Evolutionary conservation across 345 rosid genomes (phyloP), one percentile per base, ranked within the genome.

Genomic region (Bruguiera parviflora): DNA sequence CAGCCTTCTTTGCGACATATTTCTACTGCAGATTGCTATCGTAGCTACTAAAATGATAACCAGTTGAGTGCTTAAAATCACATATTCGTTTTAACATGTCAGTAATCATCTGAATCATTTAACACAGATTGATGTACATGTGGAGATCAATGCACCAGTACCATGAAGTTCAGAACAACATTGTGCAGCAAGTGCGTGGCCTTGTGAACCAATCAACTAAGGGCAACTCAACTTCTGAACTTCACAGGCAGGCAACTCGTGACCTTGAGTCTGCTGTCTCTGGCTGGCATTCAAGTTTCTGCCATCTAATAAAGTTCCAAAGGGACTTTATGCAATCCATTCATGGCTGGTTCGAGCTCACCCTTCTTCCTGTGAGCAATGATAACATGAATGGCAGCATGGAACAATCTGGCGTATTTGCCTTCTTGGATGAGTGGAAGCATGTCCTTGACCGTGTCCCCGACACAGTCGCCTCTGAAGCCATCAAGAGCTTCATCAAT

Each of bases 361-460:
- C 89, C 68, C 92, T 92, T 71, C 74, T 83, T 49, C 89, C 99
- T 35, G 91, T 95, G 65, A 83, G 85, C 84, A 81, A 74, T 27
- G 87, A 84, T 49, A 83, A 84, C 58, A 31, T 66, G 8, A 75
- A 51, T 71, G 74, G 76, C 35, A 72, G 55, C 29, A 78, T 58
- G 64, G 86, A 86, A 63, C 82, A 68, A 13, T 84, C 86, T 19
- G 88, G 87, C 20, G 88, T 68, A 6, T 89, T 75, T 74, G 77
- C 83, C 32, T 95, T 95, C 76, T 92, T 84, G 18, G 99, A 95
- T 22, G 99, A 92, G 77, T 95, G 99, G 99, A 95, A 92, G 83
- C 88, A 75, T 47, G 87, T 97, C 32, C 89, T 95, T 24, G 99
- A 90, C 46, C 89, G 91, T 16, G 96, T 95, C 32, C 99, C 99